These are phyloP conservation scores for Cercospora brassicicola DNA, from an alignment of 2,329 filamentous ascomycete species.

Conservation along the genomic window DNA sequence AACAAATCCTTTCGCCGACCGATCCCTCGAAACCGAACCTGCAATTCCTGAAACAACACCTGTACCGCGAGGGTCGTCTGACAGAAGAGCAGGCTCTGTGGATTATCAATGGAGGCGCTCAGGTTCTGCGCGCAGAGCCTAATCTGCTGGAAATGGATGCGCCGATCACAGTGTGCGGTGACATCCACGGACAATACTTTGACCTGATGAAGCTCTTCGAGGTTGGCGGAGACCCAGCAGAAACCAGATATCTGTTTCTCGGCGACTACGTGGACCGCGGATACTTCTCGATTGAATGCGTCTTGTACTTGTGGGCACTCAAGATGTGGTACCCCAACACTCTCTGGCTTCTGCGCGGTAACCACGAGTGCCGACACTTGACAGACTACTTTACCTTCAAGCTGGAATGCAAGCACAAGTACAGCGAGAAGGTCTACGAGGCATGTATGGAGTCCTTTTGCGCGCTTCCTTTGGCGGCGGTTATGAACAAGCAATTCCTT, in stretches of 20 bases:
- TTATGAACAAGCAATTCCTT: conserved; percentile 99
- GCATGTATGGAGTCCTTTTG: conserved; percentile 99
- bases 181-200: conserved; percentile 98
- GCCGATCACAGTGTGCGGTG: conserved; percentile 96
- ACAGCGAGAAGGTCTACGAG: conserved; percentile 93
- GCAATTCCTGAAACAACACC: conserved; percentile 93
- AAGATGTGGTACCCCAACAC: conserved; percentile 99
- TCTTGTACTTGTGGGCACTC: conserved; percentile 93
- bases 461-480: conserved; percentile 82
- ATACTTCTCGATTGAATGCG: conserved; percentile 99
- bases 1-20: conserved; percentile 88
- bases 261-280: conserved; percentile 98
- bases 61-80: conserved; percentile 93
- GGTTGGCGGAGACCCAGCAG: conserved; percentile 91
- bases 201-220: conserved; percentile 99
- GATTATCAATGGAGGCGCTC: conserved; percentile 86
- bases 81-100: conserved; percentile 96
- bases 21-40: conserved; percentile 88
- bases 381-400: conserved; percentile 99
- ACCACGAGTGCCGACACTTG: conserved; percentile 97
- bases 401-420: conserved; percentile 99
- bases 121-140: conserved; percentile 83
- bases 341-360: conserved; percentile 93
- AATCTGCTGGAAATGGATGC: conserved; percentile 99
- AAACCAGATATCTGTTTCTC: conserved; percentile 94